Conservation (phyloP, 139 green algal species). For the Coelastrella sp. region DNA sequence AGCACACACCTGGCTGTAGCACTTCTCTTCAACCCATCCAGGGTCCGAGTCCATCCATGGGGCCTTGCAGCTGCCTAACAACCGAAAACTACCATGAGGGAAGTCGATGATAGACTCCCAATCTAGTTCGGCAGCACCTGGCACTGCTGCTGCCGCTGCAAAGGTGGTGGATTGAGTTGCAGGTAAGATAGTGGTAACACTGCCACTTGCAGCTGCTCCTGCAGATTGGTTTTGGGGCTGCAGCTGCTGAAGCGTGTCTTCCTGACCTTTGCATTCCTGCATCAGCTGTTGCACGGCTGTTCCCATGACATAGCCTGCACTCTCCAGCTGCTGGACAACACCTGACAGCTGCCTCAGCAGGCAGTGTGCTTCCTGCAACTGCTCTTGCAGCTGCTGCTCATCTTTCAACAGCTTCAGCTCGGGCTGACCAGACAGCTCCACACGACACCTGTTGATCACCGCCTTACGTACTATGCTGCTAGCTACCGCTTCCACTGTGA, state of each 20-base stretch:
- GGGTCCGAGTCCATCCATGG: slow-evolving; percentile 55
- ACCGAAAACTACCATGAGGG: slow-evolving; percentile 66
- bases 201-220: neutral
- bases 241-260: neutral
- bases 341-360: neutral
- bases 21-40: slow-evolving; percentile 57
- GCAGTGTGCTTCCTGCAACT: neutral
- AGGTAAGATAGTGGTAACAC: neutral
- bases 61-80: slow-evolving; percentile 61
- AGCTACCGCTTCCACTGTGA: slow-evolving; percentile 54
- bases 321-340: neutral
- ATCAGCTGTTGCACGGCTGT: slow-evolving; percentile 9
- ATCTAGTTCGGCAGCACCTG: slow-evolving; percentile 45
- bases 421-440: slow-evolving; percentile 29
- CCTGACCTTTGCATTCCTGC: slow-evolving; percentile 1
- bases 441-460: slow-evolving; percentile 32
- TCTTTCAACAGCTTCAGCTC: slow-evolving; percentile 13
- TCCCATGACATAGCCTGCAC: neutral
- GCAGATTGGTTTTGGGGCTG: neutral
- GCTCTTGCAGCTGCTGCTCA: neutral
- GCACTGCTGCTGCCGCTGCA: slow-evolving; percentile 26
- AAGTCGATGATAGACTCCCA: slow-evolving; percentile 69
- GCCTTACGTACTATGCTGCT: slow-evolving; percentile 16
- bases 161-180: neutral
- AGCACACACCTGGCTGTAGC: slow-evolving; percentile 38